Percentiles rank a stretch among this genome's conserved stretches.
phyloP scores from a whole-genome alignment of 805 yeast genomes.

The Yarrowia porcina region DNA sequence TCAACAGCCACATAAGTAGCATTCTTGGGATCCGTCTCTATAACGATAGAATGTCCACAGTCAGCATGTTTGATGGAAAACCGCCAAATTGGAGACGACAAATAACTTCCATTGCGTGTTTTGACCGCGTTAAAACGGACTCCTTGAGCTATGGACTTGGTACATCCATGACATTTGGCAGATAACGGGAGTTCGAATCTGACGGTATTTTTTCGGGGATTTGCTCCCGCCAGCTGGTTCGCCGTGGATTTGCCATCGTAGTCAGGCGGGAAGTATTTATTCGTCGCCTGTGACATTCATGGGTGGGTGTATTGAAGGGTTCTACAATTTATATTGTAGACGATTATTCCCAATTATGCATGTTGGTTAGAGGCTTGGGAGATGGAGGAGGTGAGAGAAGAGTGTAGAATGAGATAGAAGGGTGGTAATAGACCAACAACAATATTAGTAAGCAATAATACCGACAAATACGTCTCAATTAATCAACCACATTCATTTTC shows the following conservation, averaged over 20 bases:
- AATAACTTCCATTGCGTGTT: slow-evolving; percentile 34
- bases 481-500: no score
- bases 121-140: slow-evolving; percentile 39
- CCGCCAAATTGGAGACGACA: slow-evolving; percentile 35
- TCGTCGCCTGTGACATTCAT: slow-evolving; percentile 31
- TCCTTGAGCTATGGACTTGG: slow-evolving; percentile 34
- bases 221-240: slow-evolving; percentile 35
- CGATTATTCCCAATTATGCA: no score
- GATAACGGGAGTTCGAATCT: slow-evolving; percentile 38
- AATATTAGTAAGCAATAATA: no score
- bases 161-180: slow-evolving; percentile 35
- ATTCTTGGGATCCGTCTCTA: slow-evolving; percentile 38
- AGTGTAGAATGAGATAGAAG: no score
- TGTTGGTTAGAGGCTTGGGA: no score
- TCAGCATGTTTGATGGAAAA: slow-evolving; percentile 36
- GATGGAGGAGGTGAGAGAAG: no score
- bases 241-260: slow-evolving; percentile 26
- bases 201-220: slow-evolving; percentile 27
- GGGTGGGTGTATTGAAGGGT: background rate
- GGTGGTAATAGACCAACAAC: no score
- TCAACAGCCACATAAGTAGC: slow-evolving; percentile 30
- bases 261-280: slow-evolving; percentile 39
- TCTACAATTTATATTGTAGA: background rate
- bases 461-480: background rate
- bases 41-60: slow-evolving; percentile 33